These are phyloP conservation scores for Lipomyces chichibuensis DNA, from an alignment of 805 yeast genomes.

Conservation along the genomic window DNA sequence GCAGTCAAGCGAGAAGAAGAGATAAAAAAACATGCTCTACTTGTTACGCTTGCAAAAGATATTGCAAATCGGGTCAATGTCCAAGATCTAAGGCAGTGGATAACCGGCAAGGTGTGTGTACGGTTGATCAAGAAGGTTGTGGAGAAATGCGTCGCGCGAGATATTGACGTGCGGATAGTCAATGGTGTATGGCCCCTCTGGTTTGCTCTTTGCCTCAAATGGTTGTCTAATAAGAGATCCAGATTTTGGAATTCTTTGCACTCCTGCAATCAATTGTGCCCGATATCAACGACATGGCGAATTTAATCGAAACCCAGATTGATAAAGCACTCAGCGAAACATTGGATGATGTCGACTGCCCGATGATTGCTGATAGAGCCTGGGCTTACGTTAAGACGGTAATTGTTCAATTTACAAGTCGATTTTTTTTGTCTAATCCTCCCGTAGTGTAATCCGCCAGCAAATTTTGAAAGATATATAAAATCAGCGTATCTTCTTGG, in stretches of 20 bases:
- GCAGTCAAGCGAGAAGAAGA: not conserved
- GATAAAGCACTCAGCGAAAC: not conserved
- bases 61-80: not conserved
- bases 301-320: not conserved
- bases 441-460: not conserved
- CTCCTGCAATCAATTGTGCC: not conserved
- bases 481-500: not conserved
- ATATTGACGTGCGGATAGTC: not conserved
- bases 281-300: not conserved
- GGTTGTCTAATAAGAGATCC: not conserved
- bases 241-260: constrained; percentile 2
- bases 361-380: not conserved
- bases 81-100: not conserved
- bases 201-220: not conserved
- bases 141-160: not conserved
- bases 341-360: not conserved
- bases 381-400: not conserved
- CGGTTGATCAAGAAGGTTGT: not conserved
- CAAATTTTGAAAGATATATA: not conserved
- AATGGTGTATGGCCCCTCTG: not conserved
- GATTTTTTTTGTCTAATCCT: not conserved
- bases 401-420: not conserved
- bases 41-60: not conserved
- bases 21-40: not conserved
- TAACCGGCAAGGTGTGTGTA: not conserved